A percentile compares a stretch with the other conserved stretches of the same genome.
Evolutionary conservation across 306 rosid species (phyloP).

Genomic region (Quercus variabilis): DNA sequence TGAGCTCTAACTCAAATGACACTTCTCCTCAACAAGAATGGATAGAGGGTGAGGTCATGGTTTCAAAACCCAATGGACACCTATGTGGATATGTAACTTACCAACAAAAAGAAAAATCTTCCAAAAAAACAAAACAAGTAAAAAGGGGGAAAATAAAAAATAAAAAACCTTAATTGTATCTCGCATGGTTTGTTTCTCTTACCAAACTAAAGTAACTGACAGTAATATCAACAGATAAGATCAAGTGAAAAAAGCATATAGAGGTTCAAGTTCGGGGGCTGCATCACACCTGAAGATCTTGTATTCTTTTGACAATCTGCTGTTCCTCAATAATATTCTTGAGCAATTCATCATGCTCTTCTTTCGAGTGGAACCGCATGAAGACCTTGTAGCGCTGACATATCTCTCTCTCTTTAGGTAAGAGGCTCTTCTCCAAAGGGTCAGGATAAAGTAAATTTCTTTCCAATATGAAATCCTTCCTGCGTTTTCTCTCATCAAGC

Average conservation of each 20-base stretch:
- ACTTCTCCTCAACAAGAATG: too few species aligned
- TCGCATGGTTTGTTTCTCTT: too few species aligned
- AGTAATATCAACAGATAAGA: background rate
- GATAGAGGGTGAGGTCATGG: too few species aligned
- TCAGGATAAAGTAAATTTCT: slow-evolving; percentile 74
- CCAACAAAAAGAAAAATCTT: background rate
- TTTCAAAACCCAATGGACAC: too few species aligned
- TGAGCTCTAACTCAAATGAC: too few species aligned
- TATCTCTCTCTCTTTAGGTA: slow-evolving; percentile 67
- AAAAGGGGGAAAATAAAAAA: too few species aligned
- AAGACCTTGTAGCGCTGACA: slow-evolving; percentile 65
- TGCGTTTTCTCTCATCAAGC: slow-evolving; percentile 85
- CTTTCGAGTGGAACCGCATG: slow-evolving; percentile 75
- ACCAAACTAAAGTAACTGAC: slow-evolving; percentile 4
- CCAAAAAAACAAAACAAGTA: too few species aligned
- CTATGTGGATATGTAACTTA: too few species aligned
- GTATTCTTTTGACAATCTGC: slow-evolving; percentile 58
- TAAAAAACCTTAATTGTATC: too few species aligned
- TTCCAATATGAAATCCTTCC: slow-evolving; percentile 71
- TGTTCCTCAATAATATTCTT: slow-evolving; percentile 69
- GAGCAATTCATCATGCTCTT: slow-evolving; percentile 63
- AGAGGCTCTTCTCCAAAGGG: slow-evolving; percentile 61
- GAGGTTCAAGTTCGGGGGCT: background rate
- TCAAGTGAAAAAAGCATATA: slow-evolving; percentile 2
- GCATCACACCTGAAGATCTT: slow-evolving; percentile 71